These are phyloP conservation scores for Cairneyella variabilis DNA, from an alignment of 495 filamentous ascomycete genomes.

Conservation along the genomic window DNA sequence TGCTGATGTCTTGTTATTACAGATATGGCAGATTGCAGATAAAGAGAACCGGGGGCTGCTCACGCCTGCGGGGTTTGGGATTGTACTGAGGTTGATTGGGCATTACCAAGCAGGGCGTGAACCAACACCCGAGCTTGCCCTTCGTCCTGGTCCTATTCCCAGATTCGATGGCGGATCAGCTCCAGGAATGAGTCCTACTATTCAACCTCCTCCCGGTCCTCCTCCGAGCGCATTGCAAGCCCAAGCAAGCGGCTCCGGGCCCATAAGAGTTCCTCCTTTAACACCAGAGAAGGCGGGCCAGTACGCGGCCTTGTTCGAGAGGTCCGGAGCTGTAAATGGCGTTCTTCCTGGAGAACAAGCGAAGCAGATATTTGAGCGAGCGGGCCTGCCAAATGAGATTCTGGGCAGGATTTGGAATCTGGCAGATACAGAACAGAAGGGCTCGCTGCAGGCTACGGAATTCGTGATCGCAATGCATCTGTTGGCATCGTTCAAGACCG, in stretches of 20 bases:
- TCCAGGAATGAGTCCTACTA: slow-evolving; percentile 29
- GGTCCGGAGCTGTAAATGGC: slow-evolving; percentile 73
- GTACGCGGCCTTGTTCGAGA: slow-evolving; percentile 82
- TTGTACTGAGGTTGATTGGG: slow-evolving; percentile 89
- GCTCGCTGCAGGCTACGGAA: slow-evolving; percentile 81
- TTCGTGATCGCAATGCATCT: slow-evolving; percentile 99
- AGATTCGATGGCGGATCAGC: slow-evolving; percentile 67
- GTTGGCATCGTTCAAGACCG: slow-evolving; percentile 82
- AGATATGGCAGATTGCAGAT: slow-evolving; percentile 99
- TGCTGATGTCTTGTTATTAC: slow-evolving; percentile 19
- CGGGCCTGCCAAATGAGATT: slow-evolving; percentile 82
- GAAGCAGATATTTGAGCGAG: slow-evolving; percentile 92
- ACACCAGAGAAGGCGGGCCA: slow-evolving; percentile 85
- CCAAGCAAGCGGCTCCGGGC: slow-evolving; percentile 61
- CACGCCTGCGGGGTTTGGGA: slow-evolving; percentile 84
- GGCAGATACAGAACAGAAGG: slow-evolving; percentile 87
- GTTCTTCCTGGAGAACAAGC: slow-evolving; percentile 86
- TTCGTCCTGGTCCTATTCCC: slow-evolving; percentile 79
- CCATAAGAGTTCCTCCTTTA: slow-evolving; percentile 86
- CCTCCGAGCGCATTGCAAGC: slow-evolving; percentile 52
- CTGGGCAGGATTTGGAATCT: slow-evolving; percentile 93
- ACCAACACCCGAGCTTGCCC: slow-evolving; percentile 69
- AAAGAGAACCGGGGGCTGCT: slow-evolving; percentile 92
- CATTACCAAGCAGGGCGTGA: slow-evolving; percentile 85
- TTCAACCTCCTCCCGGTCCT: slow-evolving; percentile 45